Base-by-base conservation (phyloP, 345 rosid genomes). In the Citrus mangshanensis region DNA sequence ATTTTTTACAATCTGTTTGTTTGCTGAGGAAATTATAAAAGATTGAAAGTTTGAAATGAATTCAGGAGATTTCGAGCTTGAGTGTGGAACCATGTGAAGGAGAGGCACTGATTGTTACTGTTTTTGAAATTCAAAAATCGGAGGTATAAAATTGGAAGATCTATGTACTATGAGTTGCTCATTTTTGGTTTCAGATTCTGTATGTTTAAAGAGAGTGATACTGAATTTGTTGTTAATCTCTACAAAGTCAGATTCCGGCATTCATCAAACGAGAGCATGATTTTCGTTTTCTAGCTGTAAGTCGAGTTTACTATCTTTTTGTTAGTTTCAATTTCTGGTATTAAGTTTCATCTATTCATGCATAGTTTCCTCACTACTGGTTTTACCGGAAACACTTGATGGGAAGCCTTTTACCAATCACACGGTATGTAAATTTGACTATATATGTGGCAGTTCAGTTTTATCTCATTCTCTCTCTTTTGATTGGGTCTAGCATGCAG, bases 61-160 rank as follows among this genome's bases (percentile, higher is more conserved):
- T 80, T 84, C 92, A 94, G 98, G 97, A 96, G 84, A 88, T 93
- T 71, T 91, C 97, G 72, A 90, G 95, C 88, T 89, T 93, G 82
- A 90, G 97, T 67, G 97, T 87, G 75, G 98, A 95, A 89, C 89
- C 89, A 49, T 95, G 87, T 75, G 91, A 88, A 76, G 91, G 91
- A 6, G 97, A 91, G 78, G 90, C 85, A 68, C 89, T 95, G 18
- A 68, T 95, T 40, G 91, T 93, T 46, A 88, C 95, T 22, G 97
- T 91, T 77, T 96, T 94, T 66, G 99, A 96, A 82, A 89, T 96
- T 46, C 22, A 85, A 70, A 85, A 86, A 78, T 77, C 89, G 1
- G 97, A 92, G 98, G 99, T 94, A 84, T 68, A 28, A 10, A 40
- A 21, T 42, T 60, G 6, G 4, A 72, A 30, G 25, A 46, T 49